Base-by-base conservation (phyloP, 2,329 filamentous ascomycete genomes). In the Gaeumannomyces tritici region DNA sequence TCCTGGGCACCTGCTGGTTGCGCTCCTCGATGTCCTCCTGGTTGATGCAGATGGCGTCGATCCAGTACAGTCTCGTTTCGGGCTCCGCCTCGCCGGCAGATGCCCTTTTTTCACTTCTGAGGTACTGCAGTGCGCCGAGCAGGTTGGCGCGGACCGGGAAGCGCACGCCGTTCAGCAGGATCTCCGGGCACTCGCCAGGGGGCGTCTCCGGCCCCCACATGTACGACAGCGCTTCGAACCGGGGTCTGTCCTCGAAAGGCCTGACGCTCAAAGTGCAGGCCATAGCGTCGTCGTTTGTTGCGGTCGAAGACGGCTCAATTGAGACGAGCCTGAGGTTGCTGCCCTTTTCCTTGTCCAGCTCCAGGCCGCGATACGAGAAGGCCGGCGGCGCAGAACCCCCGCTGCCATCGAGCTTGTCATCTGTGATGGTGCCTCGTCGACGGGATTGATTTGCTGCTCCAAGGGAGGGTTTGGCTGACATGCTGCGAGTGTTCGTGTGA, bases 191-290 rank as follows among this genome's bases (percentile, higher is more conserved):
- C n/a, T 65, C 54, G 21, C 64, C 61, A 33, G 51, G 57, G 18
- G 35, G 11, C 28, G 51, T 57, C 18, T 64, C 56, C 12, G 63
- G 61, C 0, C 68, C 69, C 67, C 69, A 69, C 6, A 59, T 66
- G 61, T 72, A 72, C 1, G 69, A 72, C 42, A 71, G 60, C 21
- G 68, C 69, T 28, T 69, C 61, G 59, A 66, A 70, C 18, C 62
- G 65, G 11, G 68, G 67, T 26, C 60, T 63, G 6, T 66, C 59
- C 1, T 57, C 64, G 27, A 71, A 68, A 1, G 55, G n/a, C 13
- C 61, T 58, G 18, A 65, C 62, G 21, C 55, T 27, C 26, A 67
- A 59, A 21, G 33, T 61, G 62, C 67, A 68, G 24, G 61, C 59
- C 11, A 67, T 7, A 13, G 3, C 18, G 35, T 18, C 35, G 15